phyloP scores from a whole-genome alignment of 1,284 basidiomycete species.

The Flammula alnicola region DNA sequence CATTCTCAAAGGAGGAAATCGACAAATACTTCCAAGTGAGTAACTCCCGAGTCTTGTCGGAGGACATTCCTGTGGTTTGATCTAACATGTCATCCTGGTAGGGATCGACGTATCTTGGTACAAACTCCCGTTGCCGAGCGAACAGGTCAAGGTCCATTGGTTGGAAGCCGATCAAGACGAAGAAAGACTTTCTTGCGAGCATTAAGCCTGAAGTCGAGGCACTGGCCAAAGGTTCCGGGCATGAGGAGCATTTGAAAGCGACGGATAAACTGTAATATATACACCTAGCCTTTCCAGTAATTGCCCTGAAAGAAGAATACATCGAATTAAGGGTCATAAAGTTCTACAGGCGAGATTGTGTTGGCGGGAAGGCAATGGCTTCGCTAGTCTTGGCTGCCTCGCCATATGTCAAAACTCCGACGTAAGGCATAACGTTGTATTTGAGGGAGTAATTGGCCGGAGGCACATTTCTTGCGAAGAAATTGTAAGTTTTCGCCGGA shows the following conservation, averaged over 20 bases:
- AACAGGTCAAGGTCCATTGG: slow-evolving; percentile 59
- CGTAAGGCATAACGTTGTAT: slow-evolving; percentile 92
- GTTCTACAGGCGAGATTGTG: slow-evolving; percentile 40
- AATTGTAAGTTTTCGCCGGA: slow-evolving; percentile 1
- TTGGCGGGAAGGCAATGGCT: slow-evolving; percentile 52
- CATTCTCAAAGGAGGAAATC: slow-evolving; percentile 40
- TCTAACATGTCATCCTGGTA: slow-evolving; percentile 6
- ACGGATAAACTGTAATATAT: background rate
- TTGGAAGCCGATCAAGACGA: slow-evolving; percentile 55
- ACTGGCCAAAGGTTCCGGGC: slow-evolving; percentile 1
- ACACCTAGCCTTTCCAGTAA: background rate
- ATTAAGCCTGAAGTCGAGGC: slow-evolving; percentile 44
- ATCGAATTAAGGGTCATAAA: slow-evolving; percentile 10
- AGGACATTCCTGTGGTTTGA: background rate
- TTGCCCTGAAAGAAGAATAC: slow-evolving; percentile 8
- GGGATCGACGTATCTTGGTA: slow-evolving; percentile 48
- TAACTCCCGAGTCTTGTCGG: background rate
- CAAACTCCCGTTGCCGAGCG: slow-evolving; percentile 56
- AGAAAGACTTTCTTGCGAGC: slow-evolving; percentile 49
- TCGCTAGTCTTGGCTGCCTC: slow-evolving; percentile 67
- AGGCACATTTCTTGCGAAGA: slow-evolving; percentile 55
- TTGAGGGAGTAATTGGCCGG: slow-evolving; percentile 77
- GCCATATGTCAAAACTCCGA: slow-evolving; percentile 79
- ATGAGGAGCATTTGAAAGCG: background rate
- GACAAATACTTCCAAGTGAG: slow-evolving; percentile 38